Percentiles rank a stretch among this genome's conserved stretches.
These are phyloP conservation scores for Huntiella abstrusa DNA, from an alignment of 2,329 filamentous ascomycete species.

Conservation along the genomic window DNA sequence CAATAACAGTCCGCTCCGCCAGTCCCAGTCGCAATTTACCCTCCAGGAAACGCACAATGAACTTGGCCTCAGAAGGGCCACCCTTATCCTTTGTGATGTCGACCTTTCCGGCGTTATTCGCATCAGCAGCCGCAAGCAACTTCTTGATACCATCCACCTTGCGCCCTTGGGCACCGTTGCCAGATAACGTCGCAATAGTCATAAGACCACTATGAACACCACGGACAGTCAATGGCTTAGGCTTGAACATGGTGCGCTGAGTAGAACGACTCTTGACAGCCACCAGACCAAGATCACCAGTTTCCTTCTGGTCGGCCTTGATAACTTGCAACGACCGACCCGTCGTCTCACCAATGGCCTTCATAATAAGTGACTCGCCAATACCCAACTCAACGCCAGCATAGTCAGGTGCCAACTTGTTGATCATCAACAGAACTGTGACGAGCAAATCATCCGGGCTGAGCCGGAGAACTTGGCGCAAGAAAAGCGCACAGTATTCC, in stretches of 20 bases:
- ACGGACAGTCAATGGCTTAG: conserved; percentile 69
- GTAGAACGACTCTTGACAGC: conserved; percentile 90
- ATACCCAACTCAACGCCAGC: conserved; percentile 95
- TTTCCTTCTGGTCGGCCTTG: conserved; percentile 89
- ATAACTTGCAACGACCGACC: conserved; percentile 76
- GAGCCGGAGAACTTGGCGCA: conserved; percentile 82
- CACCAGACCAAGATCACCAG: conserved; percentile 85
- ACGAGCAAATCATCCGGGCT: conserved; percentile 76
- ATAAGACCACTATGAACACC: conserved; percentile 79
- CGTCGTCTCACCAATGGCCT: conserved; percentile 87
- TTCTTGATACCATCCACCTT: conserved; percentile 96
- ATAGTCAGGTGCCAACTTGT: conserved; percentile 93
- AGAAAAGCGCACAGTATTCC: conserved; percentile 74
- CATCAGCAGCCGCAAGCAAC: conserved; percentile 75
- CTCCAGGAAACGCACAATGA: conserved; percentile 77
- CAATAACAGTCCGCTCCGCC: conserved; percentile 80
- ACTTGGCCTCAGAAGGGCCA: conserved; percentile 88
- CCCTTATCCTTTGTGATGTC: conserved; percentile 88
- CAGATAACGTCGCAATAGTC: conserved; percentile 69
- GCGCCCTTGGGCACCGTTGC: conserved; percentile 70
- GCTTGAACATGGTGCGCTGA: conserved; percentile 97
- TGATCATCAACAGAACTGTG: conserved; percentile 88
- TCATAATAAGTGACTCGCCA: conserved; percentile 96
- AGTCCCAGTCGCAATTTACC: conserved; percentile 83
- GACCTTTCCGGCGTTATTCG: conserved; percentile 52